These are phyloP conservation scores for Trichoderma gamsii DNA, from an alignment of 495 filamentous ascomycete genomes.

Conservation along the genomic window DNA sequence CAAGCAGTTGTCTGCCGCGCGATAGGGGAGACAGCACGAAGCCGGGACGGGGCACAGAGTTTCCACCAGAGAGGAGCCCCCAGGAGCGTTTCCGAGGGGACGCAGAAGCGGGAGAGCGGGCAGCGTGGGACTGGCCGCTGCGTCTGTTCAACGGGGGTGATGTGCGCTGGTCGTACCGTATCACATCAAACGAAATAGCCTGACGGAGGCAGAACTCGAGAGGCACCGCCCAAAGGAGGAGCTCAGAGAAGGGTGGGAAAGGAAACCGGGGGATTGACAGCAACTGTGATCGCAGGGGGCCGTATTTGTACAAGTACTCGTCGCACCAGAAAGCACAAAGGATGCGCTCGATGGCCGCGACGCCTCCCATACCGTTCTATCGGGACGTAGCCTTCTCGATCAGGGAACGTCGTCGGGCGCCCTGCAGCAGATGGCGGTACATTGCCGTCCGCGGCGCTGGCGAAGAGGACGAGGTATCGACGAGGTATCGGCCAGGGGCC, in stretches of 20 bases:
- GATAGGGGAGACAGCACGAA: background rate
- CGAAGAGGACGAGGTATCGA: too few relatives aligned
- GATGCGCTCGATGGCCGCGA: background rate
- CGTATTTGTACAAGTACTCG: constrained; percentile 7
- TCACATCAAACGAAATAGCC: background rate
- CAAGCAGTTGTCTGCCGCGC: background rate
- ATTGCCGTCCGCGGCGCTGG: too few relatives aligned
- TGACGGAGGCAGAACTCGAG: background rate
- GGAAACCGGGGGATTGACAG: background rate
- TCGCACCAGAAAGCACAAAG: too few relatives aligned
- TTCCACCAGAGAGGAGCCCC: background rate
- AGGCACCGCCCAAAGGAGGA: constrained; percentile 5
- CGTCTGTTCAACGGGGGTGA: background rate
- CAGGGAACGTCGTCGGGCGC: background rate
- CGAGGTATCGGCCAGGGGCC: too few relatives aligned
- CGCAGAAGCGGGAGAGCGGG: constrained; percentile 1
- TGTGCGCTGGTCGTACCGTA: too few relatives aligned
- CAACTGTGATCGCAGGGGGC: constrained; percentile 7
- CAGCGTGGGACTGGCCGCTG: background rate
- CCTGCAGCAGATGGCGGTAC: background rate
- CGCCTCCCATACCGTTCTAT: background rate
- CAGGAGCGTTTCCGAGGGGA: constrained; percentile 8
- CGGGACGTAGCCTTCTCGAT: background rate
- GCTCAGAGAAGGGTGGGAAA: constrained; percentile 10
- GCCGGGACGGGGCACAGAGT: background rate